phyloP scores from a whole-genome alignment of 768 basidiomycete species.

The Pholiota molesta region DNA sequence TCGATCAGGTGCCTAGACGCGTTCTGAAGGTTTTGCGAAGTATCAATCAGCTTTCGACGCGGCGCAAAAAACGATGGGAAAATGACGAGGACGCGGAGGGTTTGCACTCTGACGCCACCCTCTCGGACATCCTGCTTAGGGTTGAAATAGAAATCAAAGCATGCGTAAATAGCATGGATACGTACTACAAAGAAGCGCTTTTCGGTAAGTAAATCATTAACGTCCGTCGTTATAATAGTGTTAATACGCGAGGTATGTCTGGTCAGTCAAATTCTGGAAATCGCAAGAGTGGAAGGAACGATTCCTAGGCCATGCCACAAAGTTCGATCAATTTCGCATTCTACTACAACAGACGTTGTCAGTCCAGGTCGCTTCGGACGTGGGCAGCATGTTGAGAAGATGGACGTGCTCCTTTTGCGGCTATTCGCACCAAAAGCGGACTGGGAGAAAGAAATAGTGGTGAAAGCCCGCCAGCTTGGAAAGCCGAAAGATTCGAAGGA shows the following conservation, averaged over 20 bases:
- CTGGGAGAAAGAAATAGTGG: slow-evolving; percentile 22
- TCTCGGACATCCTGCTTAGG: slow-evolving; percentile 11
- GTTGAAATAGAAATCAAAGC: slow-evolving; percentile 20
- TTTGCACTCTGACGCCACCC: slow-evolving; percentile 2
- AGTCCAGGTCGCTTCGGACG: slow-evolving; percentile 16
- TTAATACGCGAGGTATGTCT: not conserved
- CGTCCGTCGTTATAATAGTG: not conserved
- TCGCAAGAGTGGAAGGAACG: slow-evolving; percentile 24
- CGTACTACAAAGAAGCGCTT: slow-evolving; percentile 23
- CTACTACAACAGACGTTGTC: slow-evolving; percentile 18
- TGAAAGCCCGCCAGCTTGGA: slow-evolving; percentile 6
- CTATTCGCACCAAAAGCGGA: slow-evolving; percentile 19
- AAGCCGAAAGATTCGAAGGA: slow-evolving; percentile 6
- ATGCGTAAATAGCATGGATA: slow-evolving; percentile 27
- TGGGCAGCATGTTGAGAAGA: slow-evolving; percentile 18
- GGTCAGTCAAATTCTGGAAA: slow-evolving; percentile 23
- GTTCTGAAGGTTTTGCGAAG: not conserved
- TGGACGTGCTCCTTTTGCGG: slow-evolving; percentile 18
- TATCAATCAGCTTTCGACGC: slow-evolving; percentile 5
- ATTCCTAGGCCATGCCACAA: slow-evolving; percentile 17
- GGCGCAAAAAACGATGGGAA: not conserved
- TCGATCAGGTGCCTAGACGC: not conserved
- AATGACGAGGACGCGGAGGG: not conserved
- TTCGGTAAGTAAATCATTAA: slow-evolving; percentile 16
- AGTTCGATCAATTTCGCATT: slow-evolving; percentile 18